These are phyloP conservation scores for Penicillium roqueforti DNA, from an alignment of 495 filamentous ascomycete genomes.

Conservation along the genomic window DNA sequence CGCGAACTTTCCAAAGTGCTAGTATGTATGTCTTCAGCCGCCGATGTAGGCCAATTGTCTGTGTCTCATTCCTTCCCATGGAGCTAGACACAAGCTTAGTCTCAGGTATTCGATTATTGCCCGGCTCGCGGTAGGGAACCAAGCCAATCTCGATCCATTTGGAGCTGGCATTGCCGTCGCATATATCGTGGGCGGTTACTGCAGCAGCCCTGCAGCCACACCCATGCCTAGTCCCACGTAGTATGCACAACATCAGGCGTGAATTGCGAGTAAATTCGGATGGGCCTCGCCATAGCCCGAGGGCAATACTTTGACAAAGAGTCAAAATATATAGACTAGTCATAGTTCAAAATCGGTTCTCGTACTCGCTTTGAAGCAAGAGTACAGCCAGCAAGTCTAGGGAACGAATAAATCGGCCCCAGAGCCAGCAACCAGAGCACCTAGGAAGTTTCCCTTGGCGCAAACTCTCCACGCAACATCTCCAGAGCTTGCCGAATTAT, in stretches of 20 bases:
- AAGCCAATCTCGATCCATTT: not conserved
- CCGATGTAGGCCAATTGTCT: not conserved
- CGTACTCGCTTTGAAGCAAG: not conserved
- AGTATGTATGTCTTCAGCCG: not conserved
- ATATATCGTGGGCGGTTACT: not conserved
- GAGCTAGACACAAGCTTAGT: not conserved
- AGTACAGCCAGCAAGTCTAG: conserved; percentile 1
- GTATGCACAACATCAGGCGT: not conserved
- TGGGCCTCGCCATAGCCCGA: not conserved
- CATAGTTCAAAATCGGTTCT: not conserved
- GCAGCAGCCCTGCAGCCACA: not conserved
- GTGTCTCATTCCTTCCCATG: not conserved
- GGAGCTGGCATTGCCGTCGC: not conserved
- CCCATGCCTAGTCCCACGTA: not conserved
- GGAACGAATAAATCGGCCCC: conserved; percentile 44
- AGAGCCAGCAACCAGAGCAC: conserved; percentile 39
- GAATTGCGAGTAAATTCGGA: not conserved
- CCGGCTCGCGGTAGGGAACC: not conserved
- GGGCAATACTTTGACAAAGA: not conserved
- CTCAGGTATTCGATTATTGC: not conserved
- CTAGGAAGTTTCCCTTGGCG: conserved; percentile 53
- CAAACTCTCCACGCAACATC: conserved; percentile 55
- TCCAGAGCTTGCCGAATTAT: conserved; percentile 31
- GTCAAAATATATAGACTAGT: not conserved
- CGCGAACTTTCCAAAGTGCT: not conserved